Base-by-base conservation (phyloP, 2,329 filamentous ascomycete genomes). In the Xylaria sp. region DNA sequence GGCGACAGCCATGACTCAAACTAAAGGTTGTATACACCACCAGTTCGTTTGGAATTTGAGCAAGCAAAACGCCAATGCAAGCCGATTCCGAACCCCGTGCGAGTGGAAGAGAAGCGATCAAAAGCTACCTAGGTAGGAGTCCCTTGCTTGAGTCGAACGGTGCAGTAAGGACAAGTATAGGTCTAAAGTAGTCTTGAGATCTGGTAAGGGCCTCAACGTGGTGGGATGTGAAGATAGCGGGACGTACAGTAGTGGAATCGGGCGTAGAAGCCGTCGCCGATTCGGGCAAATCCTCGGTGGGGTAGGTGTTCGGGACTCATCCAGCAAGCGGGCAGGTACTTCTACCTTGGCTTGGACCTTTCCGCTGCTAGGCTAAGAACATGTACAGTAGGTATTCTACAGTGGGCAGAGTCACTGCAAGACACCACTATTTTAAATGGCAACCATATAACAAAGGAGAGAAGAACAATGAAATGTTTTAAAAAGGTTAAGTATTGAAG, bases 1-100 rank as follows among this genome's bases (percentile, higher is more conserved):
- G 44, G 80, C 72, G 48, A 83, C 82, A 70, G 85, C 76, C 87
- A 89, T 89, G 68, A 50, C 72, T 73, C 59, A 51, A 46, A 66
- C 37, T 32, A 39, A 39, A 23, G 55, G 18, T 41, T 34, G 57
- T 37, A 34, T 7, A 18, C 56, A 55, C 39, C 32, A 32, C 41
- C 18, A 28, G 46, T 37, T 48, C 6, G 46, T 10, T 55, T 18
- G n/a, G 50, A 48, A 18, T 63, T 34, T 57, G 8, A 50, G 46
- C 13, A 32, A 58, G 20, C 46, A 55, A 2, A 28, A 25, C 44
- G 6, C 25, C n/a, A 39, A 34, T 23, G n/a, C 23, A 28, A 34
- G 15, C 15, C 20, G 25, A 44, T 23, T 54, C 12, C 15, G 18
- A n/a, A 37, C 25, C 3, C 15, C 10, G 18, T 2, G 44, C 10